Evolutionary conservation across 164 flowering plant genomes (phyloP), one percentile per base, ranked within the genome.

Genomic region (Tetracentron sinense): DNA sequence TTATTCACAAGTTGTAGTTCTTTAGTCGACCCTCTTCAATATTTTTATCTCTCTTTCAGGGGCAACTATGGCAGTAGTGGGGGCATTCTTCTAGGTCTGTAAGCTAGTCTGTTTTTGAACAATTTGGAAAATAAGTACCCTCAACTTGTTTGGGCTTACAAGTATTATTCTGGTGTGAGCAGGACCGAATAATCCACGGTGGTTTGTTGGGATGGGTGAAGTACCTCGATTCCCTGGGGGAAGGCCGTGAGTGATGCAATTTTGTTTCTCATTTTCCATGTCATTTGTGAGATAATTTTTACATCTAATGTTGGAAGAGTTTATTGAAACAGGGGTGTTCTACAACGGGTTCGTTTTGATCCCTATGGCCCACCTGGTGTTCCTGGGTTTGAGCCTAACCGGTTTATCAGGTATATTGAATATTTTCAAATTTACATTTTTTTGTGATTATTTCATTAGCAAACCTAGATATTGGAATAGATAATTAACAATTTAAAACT

Each of bases 311-410:
- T 58, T 58, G 42, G 23, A 42, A 59, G 12, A 42, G 20, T 54
- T 21, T 15, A 42, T 65, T 66, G 64, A 51, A 63, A 70, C 86
- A 90, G 94, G 59, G 86, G 78, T 67, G 71, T 82, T 23, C 94
- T 89, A n/a, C 95, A 89, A 21, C 95, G 95, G 68, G 89, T 87
- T 56, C 95, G 92, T 23, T 90, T 81, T 77, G 97, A 90, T 77
- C 97, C 97, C 0, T 79, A 67, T 74, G 94, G 94, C 14, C 97
- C 97, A 10, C 97, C 94, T 38, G 89, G 74, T 25, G 81, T 90
- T 58, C 90, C 95, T 59, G 97, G 90, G 25, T 90, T 88, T 79
- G 97, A 88, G 72, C 95, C 90, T 7, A 59, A 58, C 35, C 79
- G 87, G 14, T 83, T 82, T 74, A 56, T 44, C 59, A 82, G 96